Conservation (phyloP, 1,139 yeast species). For the Magnusiomyces sp. region DNA sequence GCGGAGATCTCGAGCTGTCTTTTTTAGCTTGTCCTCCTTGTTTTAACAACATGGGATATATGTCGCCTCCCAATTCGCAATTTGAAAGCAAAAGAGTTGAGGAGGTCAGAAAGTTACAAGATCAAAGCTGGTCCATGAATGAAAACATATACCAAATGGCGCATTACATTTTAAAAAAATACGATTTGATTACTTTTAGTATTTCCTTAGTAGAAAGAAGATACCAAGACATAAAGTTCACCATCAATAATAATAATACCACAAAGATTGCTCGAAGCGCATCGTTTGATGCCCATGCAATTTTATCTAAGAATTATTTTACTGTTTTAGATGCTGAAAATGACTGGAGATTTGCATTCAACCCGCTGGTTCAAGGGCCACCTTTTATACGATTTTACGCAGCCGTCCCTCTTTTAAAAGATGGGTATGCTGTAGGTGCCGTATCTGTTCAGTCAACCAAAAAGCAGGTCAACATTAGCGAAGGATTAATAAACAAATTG, state of each 20-base stretch:
- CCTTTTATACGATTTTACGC: constrained; percentile 55
- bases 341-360: constrained; percentile 58
- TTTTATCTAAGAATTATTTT: constrained; percentile 48
- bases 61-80: constrained; percentile 45
- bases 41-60: constrained; percentile 39
- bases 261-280: constrained; percentile 38
- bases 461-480: constrained; percentile 36
- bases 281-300: constrained; percentile 60
- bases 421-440: constrained; percentile 43
- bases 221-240: constrained; percentile 43
- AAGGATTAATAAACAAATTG: constrained; percentile 33
- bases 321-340: constrained; percentile 48
- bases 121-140: constrained; percentile 19
- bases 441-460: constrained; percentile 52
- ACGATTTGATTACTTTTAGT: constrained; percentile 44
- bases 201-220: constrained; percentile 48
- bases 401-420: constrained; percentile 47
- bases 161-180: constrained; percentile 29
- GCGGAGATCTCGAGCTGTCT: constrained; percentile 52
- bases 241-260: constrained; percentile 36
- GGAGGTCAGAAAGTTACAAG: constrained; percentile 35
- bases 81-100: constrained; percentile 22
- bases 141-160: constrained; percentile 35
- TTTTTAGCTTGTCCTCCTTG: constrained; percentile 49
- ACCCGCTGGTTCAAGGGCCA: constrained; percentile 54